Evolutionary conservation across 345 rosid genomes (phyloP).

Genomic region (Fremontodendron californicum): DNA sequence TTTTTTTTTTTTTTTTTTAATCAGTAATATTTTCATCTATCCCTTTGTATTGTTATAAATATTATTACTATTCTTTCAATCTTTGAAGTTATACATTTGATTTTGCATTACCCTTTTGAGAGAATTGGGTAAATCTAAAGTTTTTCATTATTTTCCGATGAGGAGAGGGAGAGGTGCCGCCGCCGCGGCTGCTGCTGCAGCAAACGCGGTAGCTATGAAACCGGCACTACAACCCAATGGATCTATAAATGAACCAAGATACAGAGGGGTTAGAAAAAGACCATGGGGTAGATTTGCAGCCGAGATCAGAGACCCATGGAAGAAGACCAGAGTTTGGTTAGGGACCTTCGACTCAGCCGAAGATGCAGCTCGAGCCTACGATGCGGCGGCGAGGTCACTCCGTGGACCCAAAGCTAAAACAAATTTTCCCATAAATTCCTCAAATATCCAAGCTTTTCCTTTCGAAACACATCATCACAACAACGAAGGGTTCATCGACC

Average conservation of each 20-base stretch:
- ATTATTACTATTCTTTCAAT: background rate
- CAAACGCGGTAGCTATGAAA: slow-evolving; percentile 15
- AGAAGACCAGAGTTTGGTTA: slow-evolving; percentile 85
- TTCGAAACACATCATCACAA: slow-evolving; percentile 19
- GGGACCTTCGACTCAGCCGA: slow-evolving; percentile 92
- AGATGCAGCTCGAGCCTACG: slow-evolving; percentile 92
- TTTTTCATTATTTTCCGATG: slow-evolving; percentile 25
- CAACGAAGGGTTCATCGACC: slow-evolving; percentile 40
- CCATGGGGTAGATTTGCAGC: slow-evolving; percentile 94
- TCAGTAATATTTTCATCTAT: background rate
- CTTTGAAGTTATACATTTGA: background rate
- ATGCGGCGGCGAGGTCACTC: slow-evolving; percentile 69
- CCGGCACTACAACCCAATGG: slow-evolving; percentile 30
- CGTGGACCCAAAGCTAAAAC: slow-evolving; percentile 93
- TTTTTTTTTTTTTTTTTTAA: background rate
- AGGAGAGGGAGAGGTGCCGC: slow-evolving; percentile 59
- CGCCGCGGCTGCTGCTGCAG: slow-evolving; percentile 16
- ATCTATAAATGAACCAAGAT: slow-evolving; percentile 45
- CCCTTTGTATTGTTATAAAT: background rate
- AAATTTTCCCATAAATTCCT: slow-evolving; percentile 47
- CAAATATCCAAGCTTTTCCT: slow-evolving; percentile 20
- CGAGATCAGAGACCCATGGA: slow-evolving; percentile 90
- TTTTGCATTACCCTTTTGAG: background rate
- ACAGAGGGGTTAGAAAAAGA: slow-evolving; percentile 88
- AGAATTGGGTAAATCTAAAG: background rate